Evolutionary conservation across 257 asterid species (phyloP).

Genomic region (Coffea canephora): DNA sequence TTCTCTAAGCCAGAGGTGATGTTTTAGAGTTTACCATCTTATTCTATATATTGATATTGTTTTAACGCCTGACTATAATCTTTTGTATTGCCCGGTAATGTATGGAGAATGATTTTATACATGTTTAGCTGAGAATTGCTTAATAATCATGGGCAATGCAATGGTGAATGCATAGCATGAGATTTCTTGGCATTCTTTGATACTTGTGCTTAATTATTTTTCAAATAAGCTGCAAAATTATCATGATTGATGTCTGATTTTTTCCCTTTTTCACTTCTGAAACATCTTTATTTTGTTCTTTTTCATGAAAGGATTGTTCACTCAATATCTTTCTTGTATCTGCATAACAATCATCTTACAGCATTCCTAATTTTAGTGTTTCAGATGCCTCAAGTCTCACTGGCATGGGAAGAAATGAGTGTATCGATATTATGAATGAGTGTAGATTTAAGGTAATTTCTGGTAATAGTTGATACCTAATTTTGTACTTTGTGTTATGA

Average conservation of each 20-base stretch:
- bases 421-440: slow-evolving; percentile 96
- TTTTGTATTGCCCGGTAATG: not conserved
- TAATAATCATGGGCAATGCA: not conserved
- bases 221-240: not conserved
- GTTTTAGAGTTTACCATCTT: too few species aligned
- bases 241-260: not conserved
- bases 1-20: too few species aligned
- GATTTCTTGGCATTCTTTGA: not conserved
- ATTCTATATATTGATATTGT: too few species aligned
- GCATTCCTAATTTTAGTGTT: slow-evolving; percentile 97
- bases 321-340: slow-evolving; percentile 9
- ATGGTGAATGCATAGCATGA: too few species aligned
- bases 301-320: not conserved
- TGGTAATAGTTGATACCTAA: slow-evolving; percentile 21
- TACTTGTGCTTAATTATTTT: not conserved
- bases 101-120: not conserved
- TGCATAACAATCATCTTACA: slow-evolving; percentile 99
- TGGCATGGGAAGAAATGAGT: slow-evolving; percentile 96
- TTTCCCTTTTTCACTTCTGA: not conserved
- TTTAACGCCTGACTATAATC: too few species aligned
- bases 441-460: slow-evolving; percentile 95
- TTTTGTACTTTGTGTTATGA: not conserved
- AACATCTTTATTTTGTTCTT: not conserved
- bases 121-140: not conserved
- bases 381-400: slow-evolving; percentile 95